These are phyloP conservation scores for Trichoderma aggressivum DNA, from an alignment of 2,329 filamentous ascomycete species.

Conservation along the genomic window DNA sequence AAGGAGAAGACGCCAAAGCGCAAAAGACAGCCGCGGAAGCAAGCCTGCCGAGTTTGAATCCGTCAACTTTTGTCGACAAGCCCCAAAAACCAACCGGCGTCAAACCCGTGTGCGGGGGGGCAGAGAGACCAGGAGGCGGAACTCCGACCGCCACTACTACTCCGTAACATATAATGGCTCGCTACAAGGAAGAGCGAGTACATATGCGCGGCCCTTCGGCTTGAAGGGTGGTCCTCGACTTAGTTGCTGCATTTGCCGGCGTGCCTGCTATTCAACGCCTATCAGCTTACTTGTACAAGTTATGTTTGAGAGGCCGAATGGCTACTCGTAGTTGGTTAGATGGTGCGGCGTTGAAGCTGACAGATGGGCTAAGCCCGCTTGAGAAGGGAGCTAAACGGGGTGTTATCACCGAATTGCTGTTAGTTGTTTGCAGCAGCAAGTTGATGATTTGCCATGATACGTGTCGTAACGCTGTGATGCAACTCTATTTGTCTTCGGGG, in stretches of 20 bases:
- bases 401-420: background rate
- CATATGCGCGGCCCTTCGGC: background rate
- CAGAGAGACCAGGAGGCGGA: background rate
- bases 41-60: background rate
- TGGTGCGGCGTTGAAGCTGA: background rate
- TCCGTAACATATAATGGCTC: background rate
- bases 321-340: background rate
- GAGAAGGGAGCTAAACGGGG: slow-evolving; percentile 1
- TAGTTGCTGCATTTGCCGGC: background rate
- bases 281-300: slow-evolving; percentile 1
- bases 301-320: background rate
- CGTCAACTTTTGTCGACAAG: background rate
- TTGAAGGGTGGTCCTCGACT: background rate
- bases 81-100: background rate
- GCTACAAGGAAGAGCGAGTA: background rate
- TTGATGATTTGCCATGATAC: background rate
- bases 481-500: background rate
- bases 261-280: background rate
- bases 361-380: slow-evolving; percentile 3
- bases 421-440: background rate
- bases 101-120: background rate
- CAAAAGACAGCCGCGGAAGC: background rate
- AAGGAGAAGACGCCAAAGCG: background rate
- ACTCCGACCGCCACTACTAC: background rate
- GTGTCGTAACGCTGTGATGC: background rate